Evolutionary conservation across 2,329 filamentous ascomycete genomes (phyloP).

Genomic region (Beauveria pseudobassiana): DNA sequence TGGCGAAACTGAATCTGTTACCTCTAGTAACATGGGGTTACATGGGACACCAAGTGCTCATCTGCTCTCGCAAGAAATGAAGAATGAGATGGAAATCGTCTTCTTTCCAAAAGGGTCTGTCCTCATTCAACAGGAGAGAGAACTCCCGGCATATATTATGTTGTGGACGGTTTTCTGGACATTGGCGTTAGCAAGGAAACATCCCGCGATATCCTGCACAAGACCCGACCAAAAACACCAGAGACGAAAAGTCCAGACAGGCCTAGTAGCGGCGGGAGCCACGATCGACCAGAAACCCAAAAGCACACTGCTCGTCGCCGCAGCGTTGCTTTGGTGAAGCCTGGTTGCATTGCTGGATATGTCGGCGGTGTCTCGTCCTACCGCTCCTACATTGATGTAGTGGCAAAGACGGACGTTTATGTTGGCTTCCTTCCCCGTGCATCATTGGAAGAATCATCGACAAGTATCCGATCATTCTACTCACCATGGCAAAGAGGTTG

Average conservation of each 20-base stretch:
- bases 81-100: conserved; percentile 91
- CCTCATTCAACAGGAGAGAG: conserved; percentile 90
- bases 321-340: conserved; percentile 85
- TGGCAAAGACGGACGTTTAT: conserved; percentile 96
- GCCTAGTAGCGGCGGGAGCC: neutral
- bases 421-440: conserved; percentile 86
- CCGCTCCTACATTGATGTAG: conserved; percentile 91
- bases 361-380: conserved; percentile 92
- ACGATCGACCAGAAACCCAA: conserved; percentile 25
- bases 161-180: conserved; percentile 93
- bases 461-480: conserved; percentile 78
- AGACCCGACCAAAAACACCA: conserved; percentile 14
- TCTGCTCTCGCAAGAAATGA: conserved; percentile 67
- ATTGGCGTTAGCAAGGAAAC: conserved; percentile 63
- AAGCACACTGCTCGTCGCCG: conserved; percentile 47
- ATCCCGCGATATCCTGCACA: conserved; percentile 20
- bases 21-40: conserved; percentile 59
- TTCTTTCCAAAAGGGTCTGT: conserved; percentile 94
- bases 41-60: conserved; percentile 57
- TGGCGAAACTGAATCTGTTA: conserved; percentile 79
- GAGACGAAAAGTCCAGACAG: neutral
- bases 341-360: conserved; percentile 88
- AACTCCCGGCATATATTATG: conserved; percentile 95
- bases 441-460: conserved; percentile 90
- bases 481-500: conserved; percentile 93